A percentile compares a stretch with the other conserved stretches of the same genome.
Evolutionary conservation across 768 basidiomycete genomes (phyloP).

Genomic region (Xerocomus brunneocitrinus): DNA sequence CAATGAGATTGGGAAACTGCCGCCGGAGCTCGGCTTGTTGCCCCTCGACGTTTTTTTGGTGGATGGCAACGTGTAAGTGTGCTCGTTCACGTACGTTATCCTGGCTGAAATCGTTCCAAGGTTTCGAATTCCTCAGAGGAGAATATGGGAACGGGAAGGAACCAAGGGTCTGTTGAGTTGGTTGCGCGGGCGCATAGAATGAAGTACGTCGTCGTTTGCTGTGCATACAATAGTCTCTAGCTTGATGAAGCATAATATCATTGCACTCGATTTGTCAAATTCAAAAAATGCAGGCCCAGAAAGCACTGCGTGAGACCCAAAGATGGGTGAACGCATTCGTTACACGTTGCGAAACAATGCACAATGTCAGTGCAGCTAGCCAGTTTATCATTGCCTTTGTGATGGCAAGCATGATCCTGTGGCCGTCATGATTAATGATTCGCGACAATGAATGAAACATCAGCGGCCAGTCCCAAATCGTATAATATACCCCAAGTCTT

Average conservation of each 20-base stretch:
- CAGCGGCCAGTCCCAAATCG: no score
- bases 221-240: slow-evolving; percentile 2
- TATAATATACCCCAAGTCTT: neutral
- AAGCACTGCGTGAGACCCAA: neutral
- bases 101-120: slow-evolving; percentile 32
- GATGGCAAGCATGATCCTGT: neutral
- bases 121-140: slow-evolving; percentile 75
- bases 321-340: neutral
- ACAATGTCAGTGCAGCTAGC: neutral
- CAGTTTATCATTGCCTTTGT: neutral
- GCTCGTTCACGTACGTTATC: neutral
- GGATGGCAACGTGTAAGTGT: slow-evolving; percentile 75
- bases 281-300: neutral
- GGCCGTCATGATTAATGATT: neutral
- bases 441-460: no score
- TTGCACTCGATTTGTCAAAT: neutral
- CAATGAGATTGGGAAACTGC: slow-evolving; percentile 70
- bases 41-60: slow-evolving; percentile 80
- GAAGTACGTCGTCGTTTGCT: slow-evolving; percentile 7
- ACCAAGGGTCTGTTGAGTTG: slow-evolving; percentile 78
- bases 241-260: neutral
- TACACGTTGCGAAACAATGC: neutral
- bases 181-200: slow-evolving; percentile 72
- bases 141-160: slow-evolving; percentile 85
- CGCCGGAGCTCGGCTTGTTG: slow-evolving; percentile 65